Evolutionary conservation across 2,329 filamentous ascomycete genomes (phyloP).

Genomic region (Phialophora tarda): DNA sequence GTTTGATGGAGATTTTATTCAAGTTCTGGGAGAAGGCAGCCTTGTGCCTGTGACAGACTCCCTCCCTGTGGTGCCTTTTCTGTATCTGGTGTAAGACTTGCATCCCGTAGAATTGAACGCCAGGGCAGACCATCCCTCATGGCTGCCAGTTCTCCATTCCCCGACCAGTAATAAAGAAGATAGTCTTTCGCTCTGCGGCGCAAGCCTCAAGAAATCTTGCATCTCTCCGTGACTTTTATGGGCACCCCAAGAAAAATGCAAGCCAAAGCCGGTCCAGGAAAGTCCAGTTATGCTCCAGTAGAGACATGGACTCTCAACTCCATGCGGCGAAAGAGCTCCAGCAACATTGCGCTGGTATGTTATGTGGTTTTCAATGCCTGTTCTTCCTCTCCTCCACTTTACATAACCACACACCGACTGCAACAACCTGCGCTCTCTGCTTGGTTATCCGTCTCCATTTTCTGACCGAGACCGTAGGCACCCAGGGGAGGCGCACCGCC

Average conservation of each 20-base stretch:
- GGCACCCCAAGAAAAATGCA: slow-evolving; percentile 33
- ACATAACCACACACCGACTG: slow-evolving; percentile 87
- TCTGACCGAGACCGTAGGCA: slow-evolving; percentile 65
- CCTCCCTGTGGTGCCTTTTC: slow-evolving; percentile 2
- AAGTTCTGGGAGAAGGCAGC: slow-evolving; percentile 22
- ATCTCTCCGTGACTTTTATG: slow-evolving; percentile 31
- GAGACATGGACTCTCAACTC: slow-evolving; percentile 32
- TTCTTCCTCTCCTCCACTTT: slow-evolving; percentile 18
- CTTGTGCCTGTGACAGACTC: slow-evolving; percentile 4
- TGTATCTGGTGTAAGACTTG: slow-evolving; percentile 23
- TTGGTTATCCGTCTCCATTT: slow-evolving; percentile 71
- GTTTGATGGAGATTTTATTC: not conserved
- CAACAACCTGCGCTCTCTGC: slow-evolving; percentile 71
- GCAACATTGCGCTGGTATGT: slow-evolving; percentile 16
- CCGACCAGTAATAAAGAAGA: slow-evolving; percentile 26
- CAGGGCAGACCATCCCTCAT: slow-evolving; percentile 19
- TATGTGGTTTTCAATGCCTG: not conserved
- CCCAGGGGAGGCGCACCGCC: slow-evolving; percentile 66
- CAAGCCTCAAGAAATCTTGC: slow-evolving; percentile 34
- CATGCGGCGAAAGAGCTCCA: slow-evolving; percentile 23
- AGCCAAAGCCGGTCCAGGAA: slow-evolving; percentile 28
- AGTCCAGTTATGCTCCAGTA: slow-evolving; percentile 21
- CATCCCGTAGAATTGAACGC: slow-evolving; percentile 28
- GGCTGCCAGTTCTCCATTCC: slow-evolving; percentile 8
- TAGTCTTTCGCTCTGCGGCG: slow-evolving; percentile 24